Conservation (phyloP, 345 rosid genomes). For the Nasturtium officinale region DNA sequence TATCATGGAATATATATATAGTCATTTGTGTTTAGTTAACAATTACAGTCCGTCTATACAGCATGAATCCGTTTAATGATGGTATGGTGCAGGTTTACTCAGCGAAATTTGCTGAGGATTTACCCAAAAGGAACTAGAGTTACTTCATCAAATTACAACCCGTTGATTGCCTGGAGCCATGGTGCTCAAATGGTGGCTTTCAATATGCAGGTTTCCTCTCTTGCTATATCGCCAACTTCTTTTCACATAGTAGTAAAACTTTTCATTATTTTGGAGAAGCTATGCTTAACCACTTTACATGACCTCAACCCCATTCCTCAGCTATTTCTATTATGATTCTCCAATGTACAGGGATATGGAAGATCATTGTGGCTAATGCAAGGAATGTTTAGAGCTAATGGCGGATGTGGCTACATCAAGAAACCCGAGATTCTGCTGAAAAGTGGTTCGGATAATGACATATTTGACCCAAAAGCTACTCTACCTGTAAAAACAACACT, state of each 20-base stretch:
- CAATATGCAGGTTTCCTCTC: constrained; percentile 71
- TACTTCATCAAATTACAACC: constrained; percentile 74
- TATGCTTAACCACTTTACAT: not conserved
- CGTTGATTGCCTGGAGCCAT: constrained; percentile 72
- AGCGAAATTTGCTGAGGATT: constrained; percentile 62
- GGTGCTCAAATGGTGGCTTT: constrained; percentile 96
- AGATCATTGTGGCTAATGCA: constrained; percentile 78
- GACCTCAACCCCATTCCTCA: constrained; percentile 8
- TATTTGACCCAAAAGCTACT: constrained; percentile 64
- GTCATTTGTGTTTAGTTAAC: not conserved
- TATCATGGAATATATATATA: not conserved
- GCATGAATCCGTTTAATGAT: constrained; percentile 6
- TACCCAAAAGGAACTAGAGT: constrained; percentile 72
- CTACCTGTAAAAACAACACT: constrained; percentile 45
- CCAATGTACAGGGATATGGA: constrained; percentile 59
- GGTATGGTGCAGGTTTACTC: constrained; percentile 59
- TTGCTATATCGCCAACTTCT: not conserved
- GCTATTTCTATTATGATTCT: not conserved
- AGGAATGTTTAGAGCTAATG: constrained; percentile 79
- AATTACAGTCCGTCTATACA: not conserved
- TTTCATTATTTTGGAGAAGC: constrained; percentile 15
- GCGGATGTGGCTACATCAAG: constrained; percentile 72
- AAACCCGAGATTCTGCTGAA: constrained; percentile 64
- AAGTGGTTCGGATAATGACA: constrained; percentile 43
- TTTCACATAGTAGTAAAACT: not conserved